Percentiles rank a stretch among this genome's conserved stretches.
Conservation (phyloP, 139 green algal species). For the Pleodorina starrii region DNA sequence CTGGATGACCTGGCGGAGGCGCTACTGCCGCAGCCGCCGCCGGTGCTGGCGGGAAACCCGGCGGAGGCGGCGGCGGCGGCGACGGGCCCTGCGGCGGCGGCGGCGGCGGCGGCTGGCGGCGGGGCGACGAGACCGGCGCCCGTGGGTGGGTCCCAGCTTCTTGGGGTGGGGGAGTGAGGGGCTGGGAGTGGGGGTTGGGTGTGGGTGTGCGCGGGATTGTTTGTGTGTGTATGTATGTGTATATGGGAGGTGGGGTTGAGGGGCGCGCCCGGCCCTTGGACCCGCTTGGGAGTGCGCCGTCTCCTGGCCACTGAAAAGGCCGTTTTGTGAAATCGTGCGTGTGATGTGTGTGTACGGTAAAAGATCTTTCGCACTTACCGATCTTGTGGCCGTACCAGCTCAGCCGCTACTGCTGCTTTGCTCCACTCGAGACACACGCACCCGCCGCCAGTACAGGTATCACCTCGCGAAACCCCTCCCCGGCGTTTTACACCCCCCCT, state of each 20-base stretch:
- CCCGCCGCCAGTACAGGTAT: too few species aligned
- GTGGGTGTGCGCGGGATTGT: background rate
- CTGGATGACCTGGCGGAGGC: constrained; percentile 19
- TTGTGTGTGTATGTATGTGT: background rate
- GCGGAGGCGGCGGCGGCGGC: background rate
- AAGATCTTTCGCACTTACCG: too few species aligned
- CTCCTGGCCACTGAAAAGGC: background rate
- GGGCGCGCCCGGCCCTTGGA: too few species aligned
- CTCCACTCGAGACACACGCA: too few species aligned
- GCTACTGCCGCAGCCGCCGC: background rate
- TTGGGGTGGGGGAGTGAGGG: background rate
- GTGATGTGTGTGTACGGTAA: too few species aligned
- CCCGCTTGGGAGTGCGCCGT: too few species aligned
- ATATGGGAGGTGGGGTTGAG: background rate
- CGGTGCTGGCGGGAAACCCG: background rate
- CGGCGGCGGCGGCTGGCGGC: background rate
- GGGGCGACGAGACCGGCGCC: background rate
- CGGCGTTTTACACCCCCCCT: background rate
- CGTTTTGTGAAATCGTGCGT: background rate
- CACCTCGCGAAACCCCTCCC: too few species aligned
- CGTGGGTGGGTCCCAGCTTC: background rate
- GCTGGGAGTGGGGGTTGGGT: background rate
- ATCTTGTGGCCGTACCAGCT: too few species aligned
- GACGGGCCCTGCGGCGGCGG: background rate
- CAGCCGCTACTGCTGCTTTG: too few species aligned